Evolutionary conservation across 2,329 filamentous ascomycete species (phyloP).

Genomic region (Fusarium bulbicola): DNA sequence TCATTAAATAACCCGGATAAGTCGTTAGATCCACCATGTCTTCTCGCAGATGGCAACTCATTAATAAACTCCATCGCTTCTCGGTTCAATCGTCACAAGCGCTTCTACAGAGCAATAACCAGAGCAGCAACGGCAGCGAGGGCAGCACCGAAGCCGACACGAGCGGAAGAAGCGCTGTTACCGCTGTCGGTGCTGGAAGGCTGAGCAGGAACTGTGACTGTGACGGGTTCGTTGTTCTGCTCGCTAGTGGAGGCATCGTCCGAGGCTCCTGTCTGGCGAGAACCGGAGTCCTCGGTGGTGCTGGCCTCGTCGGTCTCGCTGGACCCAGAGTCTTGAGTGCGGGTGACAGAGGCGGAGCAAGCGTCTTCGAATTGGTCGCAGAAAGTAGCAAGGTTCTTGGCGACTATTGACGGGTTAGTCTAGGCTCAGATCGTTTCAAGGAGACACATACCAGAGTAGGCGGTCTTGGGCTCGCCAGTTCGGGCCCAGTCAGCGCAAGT

Average conservation of each 20-base stretch:
- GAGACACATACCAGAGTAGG: conserved; percentile 38
- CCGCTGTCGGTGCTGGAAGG: conserved; percentile 18
- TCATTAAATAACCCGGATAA: conserved; percentile 37
- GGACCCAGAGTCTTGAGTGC: conserved; percentile 17
- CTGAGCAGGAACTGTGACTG: conserved; percentile 9
- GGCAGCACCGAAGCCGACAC: conserved; percentile 33
- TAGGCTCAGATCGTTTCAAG: background rate
- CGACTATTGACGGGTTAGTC: conserved; percentile 40
- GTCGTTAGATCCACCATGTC: conserved; percentile 30
- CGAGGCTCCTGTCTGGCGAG: conserved; percentile 5
- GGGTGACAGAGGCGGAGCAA: conserved; percentile 27
- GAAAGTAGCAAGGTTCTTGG: conserved; percentile 43
- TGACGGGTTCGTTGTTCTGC: conserved; percentile 25
- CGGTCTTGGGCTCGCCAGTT: conserved; percentile 40
- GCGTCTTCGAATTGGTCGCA: conserved; percentile 45
- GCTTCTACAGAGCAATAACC: conserved; percentile 37
- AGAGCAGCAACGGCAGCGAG: conserved; percentile 36
- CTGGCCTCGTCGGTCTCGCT: background rate
- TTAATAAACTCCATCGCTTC: background rate
- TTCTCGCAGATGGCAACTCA: conserved; percentile 10
- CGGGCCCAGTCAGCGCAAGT: conserved; percentile 45
- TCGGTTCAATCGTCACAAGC: background rate
- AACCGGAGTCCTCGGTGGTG: conserved; percentile 9
- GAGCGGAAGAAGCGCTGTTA: conserved; percentile 31
- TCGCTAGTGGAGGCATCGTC: conserved; percentile 9